Evolutionary conservation across 768 basidiomycete species (phyloP).

Genomic region (Gyrodon lividus): DNA sequence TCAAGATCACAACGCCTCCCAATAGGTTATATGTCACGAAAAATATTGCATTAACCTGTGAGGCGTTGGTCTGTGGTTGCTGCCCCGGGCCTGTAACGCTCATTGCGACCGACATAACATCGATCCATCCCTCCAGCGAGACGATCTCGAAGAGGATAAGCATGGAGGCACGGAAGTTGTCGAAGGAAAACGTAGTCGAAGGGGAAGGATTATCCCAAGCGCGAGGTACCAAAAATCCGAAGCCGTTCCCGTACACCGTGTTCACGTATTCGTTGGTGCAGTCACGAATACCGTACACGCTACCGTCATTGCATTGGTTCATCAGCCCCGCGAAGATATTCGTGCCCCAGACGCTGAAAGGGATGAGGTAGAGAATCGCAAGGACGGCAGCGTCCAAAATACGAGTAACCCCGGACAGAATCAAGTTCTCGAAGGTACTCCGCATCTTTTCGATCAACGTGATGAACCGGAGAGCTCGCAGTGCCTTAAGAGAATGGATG

Average conservation of each 20-base stretch:
- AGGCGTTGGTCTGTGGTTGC: slow-evolving; percentile 71
- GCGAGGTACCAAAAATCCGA: slow-evolving; percentile 74
- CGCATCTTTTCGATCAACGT: slow-evolving; percentile 87
- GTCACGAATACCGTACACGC: slow-evolving; percentile 47
- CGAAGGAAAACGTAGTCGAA: slow-evolving; percentile 85
- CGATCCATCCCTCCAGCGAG: slow-evolving; percentile 95
- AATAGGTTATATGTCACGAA: slow-evolving; percentile 90
- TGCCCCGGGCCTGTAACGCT: slow-evolving; percentile 66
- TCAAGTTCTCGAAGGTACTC: slow-evolving; percentile 79
- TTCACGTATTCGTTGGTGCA: slow-evolving; percentile 77
- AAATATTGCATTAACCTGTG: slow-evolving; percentile 85
- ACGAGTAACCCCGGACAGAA: slow-evolving; percentile 80
- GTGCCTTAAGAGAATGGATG: slow-evolving; percentile 81
- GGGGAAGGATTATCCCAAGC: slow-evolving; percentile 88
- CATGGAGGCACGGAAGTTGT: slow-evolving; percentile 77
- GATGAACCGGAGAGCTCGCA: slow-evolving; percentile 86
- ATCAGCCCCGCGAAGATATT: slow-evolving; percentile 89
- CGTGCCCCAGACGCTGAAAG: slow-evolving; percentile 90
- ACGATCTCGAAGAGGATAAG: slow-evolving; percentile 96
- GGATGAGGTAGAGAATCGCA: slow-evolving; percentile 88
- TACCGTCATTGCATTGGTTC: slow-evolving; percentile 78
- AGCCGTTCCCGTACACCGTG: slow-evolving; percentile 57
- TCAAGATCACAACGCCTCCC: slow-evolving; percentile 86
- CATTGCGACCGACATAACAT: slow-evolving; percentile 82
- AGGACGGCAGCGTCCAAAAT: slow-evolving; percentile 89